Base-by-base conservation (phyloP, 2,329 filamentous ascomycete species). In the Penicillium thymicola region DNA sequence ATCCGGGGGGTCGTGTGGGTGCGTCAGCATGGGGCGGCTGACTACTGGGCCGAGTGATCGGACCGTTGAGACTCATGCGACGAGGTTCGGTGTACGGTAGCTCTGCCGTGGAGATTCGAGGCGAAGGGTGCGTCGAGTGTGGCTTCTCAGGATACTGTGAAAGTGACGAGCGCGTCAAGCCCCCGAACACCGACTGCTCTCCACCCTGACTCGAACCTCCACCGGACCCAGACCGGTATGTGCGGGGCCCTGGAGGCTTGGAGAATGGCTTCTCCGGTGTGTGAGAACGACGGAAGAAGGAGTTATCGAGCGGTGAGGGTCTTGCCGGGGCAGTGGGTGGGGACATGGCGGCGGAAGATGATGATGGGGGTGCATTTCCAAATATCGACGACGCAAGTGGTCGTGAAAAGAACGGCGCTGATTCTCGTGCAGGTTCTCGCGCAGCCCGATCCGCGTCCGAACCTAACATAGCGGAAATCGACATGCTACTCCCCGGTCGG, bases 401-500 rank as follows among this genome's bases (percentile, higher is more conserved):
- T 52, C 80, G 79, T 58, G 78, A 77, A 62, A 80, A 77, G 57
- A 82, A 78, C 48, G 78, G 74, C 51, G 71, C 72, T 50, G 73
- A 70, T 60, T 69, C 72, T 66, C 70, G 73, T 51, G 70, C 71
- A 53, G 70, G 71, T 59, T 78, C 78, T 72, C 80, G 79, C 70
- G 73, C 72, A 40, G 73, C 65, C 54, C 75, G 75, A 48, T 80
- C 74, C 45, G 79, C 66, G 63, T 82, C 80, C 13, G 77, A 78
- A 57, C 86, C 87, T 58, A 89, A 81, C 73, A 90, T 83, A 43
- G 86, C 86, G n/a, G 85, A 88, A 72, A 89, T 89, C 45, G 87
- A 88, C 86, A 89, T 89, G 74, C 84, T 86, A 67, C 83, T 83
- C 51, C 81, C 82, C 13, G 82, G 81, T 57, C 85, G 80, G 69